phyloP scores from a whole-genome alignment of 352 stramenopile species.

The Pythium dissimile region DNA sequence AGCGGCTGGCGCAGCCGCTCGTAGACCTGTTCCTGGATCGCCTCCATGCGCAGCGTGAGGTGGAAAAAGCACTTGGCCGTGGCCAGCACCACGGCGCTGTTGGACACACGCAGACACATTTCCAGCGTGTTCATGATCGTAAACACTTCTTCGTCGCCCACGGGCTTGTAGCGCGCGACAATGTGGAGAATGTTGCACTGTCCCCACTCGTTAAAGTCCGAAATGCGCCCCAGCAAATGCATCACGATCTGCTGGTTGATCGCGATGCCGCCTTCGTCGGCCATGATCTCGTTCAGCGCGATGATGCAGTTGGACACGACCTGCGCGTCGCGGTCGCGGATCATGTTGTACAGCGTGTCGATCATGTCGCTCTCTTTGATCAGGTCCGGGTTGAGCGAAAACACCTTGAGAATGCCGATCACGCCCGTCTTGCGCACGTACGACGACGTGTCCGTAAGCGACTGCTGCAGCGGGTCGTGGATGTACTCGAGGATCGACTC shows the following conservation, averaged over 20 bases:
- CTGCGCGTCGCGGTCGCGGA: conserved; percentile 95
- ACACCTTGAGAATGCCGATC: conserved; percentile 99
- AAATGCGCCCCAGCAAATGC: conserved; percentile 96
- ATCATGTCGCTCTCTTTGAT: conserved; percentile 95
- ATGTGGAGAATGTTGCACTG: conserved; percentile 96
- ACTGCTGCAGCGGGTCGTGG: conserved; percentile 87
- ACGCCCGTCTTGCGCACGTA: conserved; percentile 99
- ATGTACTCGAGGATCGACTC: conserved; percentile 99
- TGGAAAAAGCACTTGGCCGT: conserved; percentile 98
- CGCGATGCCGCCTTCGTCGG: conserved; percentile 94
- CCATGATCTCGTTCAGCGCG: conserved; percentile 98
- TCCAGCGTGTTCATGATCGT: conserved; percentile 98
- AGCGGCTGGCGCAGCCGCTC: conserved; percentile 94
- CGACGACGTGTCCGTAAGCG: conserved; percentile 93
- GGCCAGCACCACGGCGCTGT: conserved; percentile 94
- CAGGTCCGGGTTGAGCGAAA: conserved; percentile 88
- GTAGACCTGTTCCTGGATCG: conserved; percentile 88
- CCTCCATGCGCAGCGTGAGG: conserved; percentile 92
- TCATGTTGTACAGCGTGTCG: conserved; percentile 98
- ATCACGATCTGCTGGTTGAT: conserved; percentile 97
- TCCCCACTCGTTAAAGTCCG: conserved; percentile 99
- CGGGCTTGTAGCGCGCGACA: conserved; percentile 92
- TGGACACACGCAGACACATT: conserved; percentile 94
- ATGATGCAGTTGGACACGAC: conserved; percentile 98
- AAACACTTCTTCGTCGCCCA: conserved; percentile 94